Conservation (phyloP, 495 filamentous ascomycete species). For the Darksidea phi region DNA sequence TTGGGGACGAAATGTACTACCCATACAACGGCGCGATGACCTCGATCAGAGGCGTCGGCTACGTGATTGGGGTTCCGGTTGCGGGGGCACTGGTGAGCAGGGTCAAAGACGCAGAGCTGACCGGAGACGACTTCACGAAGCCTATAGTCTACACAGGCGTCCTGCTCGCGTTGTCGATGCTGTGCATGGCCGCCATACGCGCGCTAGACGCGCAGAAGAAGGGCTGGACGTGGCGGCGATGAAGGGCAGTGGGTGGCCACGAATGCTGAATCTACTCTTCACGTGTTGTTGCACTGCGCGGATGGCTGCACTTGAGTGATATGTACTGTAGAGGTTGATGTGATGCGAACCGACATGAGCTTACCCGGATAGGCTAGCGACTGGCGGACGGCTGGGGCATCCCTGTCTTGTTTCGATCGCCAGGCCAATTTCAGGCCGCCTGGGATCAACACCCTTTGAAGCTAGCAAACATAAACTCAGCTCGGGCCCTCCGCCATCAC, state of each 20-base stretch:
- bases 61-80: slow-evolving; percentile 8
- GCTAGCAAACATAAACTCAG: background rate
- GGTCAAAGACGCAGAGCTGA: background rate
- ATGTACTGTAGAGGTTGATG: too few species aligned
- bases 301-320: too few species aligned
- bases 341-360: too few species aligned
- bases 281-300: background rate
- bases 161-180: background rate
- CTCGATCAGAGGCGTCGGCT: slow-evolving; percentile 8
- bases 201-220: slow-evolving; percentile 3
- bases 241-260: too few species aligned
- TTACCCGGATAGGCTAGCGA: too few species aligned
- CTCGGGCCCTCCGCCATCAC: background rate
- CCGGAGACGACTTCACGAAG: background rate
- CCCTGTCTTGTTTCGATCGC: too few species aligned
- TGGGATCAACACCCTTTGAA: too few species aligned
- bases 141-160: slow-evolving; percentile 1
- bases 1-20: slow-evolving; percentile 17
- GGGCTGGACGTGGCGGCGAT: background rate
- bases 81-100: slow-evolving; percentile 8
- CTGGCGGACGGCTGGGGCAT: too few species aligned
- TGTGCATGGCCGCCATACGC: background rate
- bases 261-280: background rate
- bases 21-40: slow-evolving; percentile 5
- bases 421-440: too few species aligned